Percentiles rank a stretch among this genome's conserved stretches.
Evolutionary conservation across 75 land plant genomes (phyloP).

Genomic region (Chamaecyparis obtusa): DNA sequence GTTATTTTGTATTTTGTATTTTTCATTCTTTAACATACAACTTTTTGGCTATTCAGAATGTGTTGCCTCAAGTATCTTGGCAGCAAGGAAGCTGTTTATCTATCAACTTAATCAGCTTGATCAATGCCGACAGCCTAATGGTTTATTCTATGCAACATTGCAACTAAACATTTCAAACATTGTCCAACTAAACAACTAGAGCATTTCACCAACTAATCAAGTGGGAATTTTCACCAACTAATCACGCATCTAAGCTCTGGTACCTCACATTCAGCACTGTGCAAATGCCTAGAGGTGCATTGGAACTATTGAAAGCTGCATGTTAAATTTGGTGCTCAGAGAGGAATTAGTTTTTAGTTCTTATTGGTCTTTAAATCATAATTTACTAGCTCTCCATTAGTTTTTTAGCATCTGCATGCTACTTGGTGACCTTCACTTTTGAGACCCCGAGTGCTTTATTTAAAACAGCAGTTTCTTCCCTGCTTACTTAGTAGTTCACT

Average conservation of each 20-base stretch:
- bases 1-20: slow-evolving; percentile 5
- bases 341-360: slow-evolving; percentile 1
- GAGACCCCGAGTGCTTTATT: slow-evolving; percentile 1
- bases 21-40: slow-evolving; percentile 36
- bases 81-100: slow-evolving; percentile 72
- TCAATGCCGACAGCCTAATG: slow-evolving; percentile 61
- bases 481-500: background rate
- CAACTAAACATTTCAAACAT: slow-evolving; percentile 61
- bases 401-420: background rate
- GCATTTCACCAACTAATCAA: slow-evolving; percentile 76
- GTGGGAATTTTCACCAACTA: slow-evolving; percentile 49
- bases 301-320: slow-evolving; percentile 9
- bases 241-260: slow-evolving; percentile 59
- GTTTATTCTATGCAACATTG: slow-evolving; percentile 59
- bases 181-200: slow-evolving; percentile 60
- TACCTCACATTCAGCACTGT: slow-evolving; percentile 34
- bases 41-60: slow-evolving; percentile 82
- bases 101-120: slow-evolving; percentile 58
- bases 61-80: slow-evolving; percentile 63
- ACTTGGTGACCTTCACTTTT: background rate
- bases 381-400: slow-evolving; percentile 4
- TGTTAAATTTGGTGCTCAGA: slow-evolving; percentile 8
- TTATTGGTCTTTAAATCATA: background rate
- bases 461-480: background rate
- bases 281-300: slow-evolving; percentile 3